Evolutionary conservation across 2,329 filamentous ascomycete genomes (phyloP).

Genomic region (Sodiomyces alkalinus): DNA sequence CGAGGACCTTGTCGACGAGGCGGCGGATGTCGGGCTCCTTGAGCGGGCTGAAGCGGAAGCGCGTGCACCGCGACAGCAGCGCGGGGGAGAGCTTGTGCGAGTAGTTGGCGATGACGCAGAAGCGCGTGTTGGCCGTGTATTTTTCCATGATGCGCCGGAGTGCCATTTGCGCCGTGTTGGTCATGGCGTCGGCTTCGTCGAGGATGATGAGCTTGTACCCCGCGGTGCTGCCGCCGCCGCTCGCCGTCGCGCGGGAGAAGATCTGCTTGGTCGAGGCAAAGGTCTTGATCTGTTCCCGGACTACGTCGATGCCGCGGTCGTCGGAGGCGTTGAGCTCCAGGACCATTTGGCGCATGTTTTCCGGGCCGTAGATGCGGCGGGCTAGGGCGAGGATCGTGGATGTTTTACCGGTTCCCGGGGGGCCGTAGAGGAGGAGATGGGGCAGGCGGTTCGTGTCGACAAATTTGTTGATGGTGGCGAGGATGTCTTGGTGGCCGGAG

Average conservation of each 20-base stretch:
- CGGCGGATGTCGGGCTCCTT: slow-evolving; percentile 76
- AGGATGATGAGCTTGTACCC: slow-evolving; percentile 92
- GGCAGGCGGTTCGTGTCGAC: slow-evolving; percentile 87
- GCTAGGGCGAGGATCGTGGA: slow-evolving; percentile 91
- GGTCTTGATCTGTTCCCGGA: slow-evolving; percentile 97
- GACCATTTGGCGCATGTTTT: slow-evolving; percentile 97
- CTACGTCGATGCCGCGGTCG: slow-evolving; percentile 93
- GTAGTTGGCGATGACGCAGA: slow-evolving; percentile 98
- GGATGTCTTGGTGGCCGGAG: slow-evolving; percentile 91
- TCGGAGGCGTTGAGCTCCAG: slow-evolving; percentile 95
- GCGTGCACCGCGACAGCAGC: slow-evolving; percentile 79
- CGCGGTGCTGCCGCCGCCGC: slow-evolving; percentile 39
- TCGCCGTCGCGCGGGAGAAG: slow-evolving; percentile 51
- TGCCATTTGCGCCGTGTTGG: slow-evolving; percentile 96
- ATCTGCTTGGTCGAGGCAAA: slow-evolving; percentile 98
- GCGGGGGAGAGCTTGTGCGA: slow-evolving; percentile 94
- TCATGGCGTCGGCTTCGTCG: slow-evolving; percentile 99
- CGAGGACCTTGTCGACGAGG: slow-evolving; percentile 78
- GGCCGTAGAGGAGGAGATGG: slow-evolving; percentile 91
- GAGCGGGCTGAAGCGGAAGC: slow-evolving; percentile 87
- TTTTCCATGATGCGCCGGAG: slow-evolving; percentile 96
- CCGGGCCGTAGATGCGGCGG: slow-evolving; percentile 76
- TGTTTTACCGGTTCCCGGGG: slow-evolving; percentile 93
- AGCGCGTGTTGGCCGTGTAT: slow-evolving; percentile 93
- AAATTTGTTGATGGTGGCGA: slow-evolving; percentile 95